Conservation (phyloP, 2,329 filamentous ascomycete species). For the Fusarium nygamai region DNA sequence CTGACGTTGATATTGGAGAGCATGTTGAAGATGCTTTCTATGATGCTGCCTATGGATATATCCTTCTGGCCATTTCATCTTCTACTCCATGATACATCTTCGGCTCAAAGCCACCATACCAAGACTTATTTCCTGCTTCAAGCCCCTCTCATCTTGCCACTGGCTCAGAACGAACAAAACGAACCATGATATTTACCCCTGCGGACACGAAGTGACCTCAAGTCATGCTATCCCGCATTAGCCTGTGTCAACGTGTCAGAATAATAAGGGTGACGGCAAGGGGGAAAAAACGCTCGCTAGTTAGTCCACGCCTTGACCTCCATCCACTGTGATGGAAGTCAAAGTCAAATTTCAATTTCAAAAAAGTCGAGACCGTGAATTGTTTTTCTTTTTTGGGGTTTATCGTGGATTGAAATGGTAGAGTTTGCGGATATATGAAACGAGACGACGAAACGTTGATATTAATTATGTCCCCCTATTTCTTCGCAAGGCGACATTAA, state of each 20-base stretch:
- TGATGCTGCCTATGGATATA: background rate
- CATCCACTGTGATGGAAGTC: background rate
- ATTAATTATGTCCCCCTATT: background rate
- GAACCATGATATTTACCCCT: background rate
- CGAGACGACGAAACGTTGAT: background rate
- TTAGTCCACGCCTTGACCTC: slow-evolving; percentile 6
- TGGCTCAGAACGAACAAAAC: background rate
- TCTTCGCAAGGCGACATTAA: slow-evolving; percentile 19
- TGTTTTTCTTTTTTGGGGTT: slow-evolving; percentile 2
- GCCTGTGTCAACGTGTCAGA: slow-evolving; percentile 14
- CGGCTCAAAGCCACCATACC: background rate
- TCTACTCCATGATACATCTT: background rate
- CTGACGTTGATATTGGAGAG: background rate
- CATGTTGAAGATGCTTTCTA: background rate
- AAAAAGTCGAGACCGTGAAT: slow-evolving; percentile 5
- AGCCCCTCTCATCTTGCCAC: slow-evolving; percentile 27
- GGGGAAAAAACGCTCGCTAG: slow-evolving; percentile 2
- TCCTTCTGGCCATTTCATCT: background rate
- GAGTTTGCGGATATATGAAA: slow-evolving; percentile 16
- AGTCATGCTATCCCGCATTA: slow-evolving; percentile 22
- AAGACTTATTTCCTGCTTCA: background rate
- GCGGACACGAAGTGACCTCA: slow-evolving; percentile 10
- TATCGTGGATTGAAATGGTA: slow-evolving; percentile 4
- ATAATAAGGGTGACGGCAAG: slow-evolving; percentile 7
- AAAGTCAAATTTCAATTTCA: background rate